Evolutionary conservation across 768 basidiomycete species (phyloP), one percentile per base, ranked within the genome.

Genomic region (Tricholoma bakamatsutake): DNA sequence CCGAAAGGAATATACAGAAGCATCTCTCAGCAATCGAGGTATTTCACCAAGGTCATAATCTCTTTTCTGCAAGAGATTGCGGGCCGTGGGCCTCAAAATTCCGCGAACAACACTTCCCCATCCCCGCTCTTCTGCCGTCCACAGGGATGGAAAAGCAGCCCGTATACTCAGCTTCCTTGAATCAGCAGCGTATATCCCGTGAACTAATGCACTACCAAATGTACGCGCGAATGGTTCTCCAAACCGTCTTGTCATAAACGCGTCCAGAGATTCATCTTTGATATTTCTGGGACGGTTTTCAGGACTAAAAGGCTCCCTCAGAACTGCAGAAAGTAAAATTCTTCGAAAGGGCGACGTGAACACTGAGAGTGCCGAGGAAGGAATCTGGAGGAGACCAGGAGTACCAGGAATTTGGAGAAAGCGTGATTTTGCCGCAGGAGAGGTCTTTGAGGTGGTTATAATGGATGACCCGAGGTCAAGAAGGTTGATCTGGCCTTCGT

Each of bases 161-260:
- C 86, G 80, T 2, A 93, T 75, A 56, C 90, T 91, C 15, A 98
- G 70, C 39, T 73, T 63, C 2, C 88, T 73, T 2, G 93, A 81
- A 63, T 96, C 93, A 0, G 92, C 83, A 1, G 93, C 93, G 66
- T 98, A 98, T 54, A 98, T 89, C 0, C 96, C 96, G 64, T 97
- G 95, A 1, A 93, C 83, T 56, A 97, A 73, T 0, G 95, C 87
- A 79, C 91, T 65, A 40, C 88, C 84, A 53, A 98, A 78, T 2
- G 80, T 78, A 13, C 83, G 79, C 1, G 95, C 92, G 61, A 95
- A 81, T 2, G 76, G 69, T 5, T 76, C 67, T 0, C 92, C 90
- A 55, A 97, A 88, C 21, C 91, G 76, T 11, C 90, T 78, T 0
- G 80, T 67, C 54, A 98, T 66, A 60, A 98, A 90, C 0, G 81